These are phyloP conservation scores for Colletotrichum falcatum DNA, from an alignment of 2,329 filamentous ascomycete genomes.

Conservation along the genomic window DNA sequence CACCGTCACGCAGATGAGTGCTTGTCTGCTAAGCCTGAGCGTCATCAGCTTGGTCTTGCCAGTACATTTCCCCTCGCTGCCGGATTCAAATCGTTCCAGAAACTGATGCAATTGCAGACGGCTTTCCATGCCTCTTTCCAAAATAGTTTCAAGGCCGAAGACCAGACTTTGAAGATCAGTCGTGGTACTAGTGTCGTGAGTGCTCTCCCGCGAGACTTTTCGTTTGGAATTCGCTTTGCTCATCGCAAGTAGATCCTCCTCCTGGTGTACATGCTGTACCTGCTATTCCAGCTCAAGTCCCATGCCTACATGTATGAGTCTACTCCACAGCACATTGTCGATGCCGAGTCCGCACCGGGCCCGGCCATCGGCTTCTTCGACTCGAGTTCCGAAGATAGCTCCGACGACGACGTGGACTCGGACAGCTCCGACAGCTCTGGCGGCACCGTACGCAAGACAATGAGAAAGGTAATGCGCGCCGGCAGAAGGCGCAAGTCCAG, in stretches of 20 bases:
- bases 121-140: constrained; percentile 92
- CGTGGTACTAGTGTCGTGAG: constrained; percentile 87
- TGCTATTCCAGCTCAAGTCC: constrained; percentile 91
- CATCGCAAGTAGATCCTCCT: constrained; percentile 71
- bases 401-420: constrained; percentile 76
- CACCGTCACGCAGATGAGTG: constrained; percentile 96
- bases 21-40: constrained; percentile 88
- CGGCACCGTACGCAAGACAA: constrained; percentile 77
- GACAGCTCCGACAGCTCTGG: constrained; percentile 68
- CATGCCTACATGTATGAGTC: constrained; percentile 94
- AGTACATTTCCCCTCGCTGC: constrained; percentile 57
- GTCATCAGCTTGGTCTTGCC: constrained; percentile 90
- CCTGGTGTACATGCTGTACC: constrained; percentile 84
- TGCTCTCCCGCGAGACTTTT: constrained; percentile 38
- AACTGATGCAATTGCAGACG: constrained; percentile 62
- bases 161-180: constrained; percentile 83
- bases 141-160: constrained; percentile 71
- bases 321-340: constrained; percentile 91
- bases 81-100: constrained; percentile 56
- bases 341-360: constrained; percentile 89
- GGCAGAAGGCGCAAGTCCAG: constrained; percentile 83
- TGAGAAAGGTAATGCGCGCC: constrained; percentile 80
- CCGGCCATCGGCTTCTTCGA: constrained; percentile 86
- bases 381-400: constrained; percentile 67
- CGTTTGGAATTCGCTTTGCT: constrained; percentile 11